phyloP scores from a whole-genome alignment of 305 asterid genomes.

The Striga hermonthica region DNA sequence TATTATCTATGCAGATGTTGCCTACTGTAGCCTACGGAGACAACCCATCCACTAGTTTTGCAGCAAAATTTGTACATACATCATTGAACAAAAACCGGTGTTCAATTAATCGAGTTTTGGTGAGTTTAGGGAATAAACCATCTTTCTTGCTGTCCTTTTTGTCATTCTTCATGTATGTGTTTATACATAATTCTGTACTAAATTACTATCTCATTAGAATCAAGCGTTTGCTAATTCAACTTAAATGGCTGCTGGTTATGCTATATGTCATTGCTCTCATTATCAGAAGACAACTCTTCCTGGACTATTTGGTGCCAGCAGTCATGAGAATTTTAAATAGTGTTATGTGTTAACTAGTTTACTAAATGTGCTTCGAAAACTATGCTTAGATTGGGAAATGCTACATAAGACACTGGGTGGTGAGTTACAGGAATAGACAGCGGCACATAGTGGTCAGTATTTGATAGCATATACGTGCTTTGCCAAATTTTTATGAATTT shows the following conservation, averaged over 20 bases:
- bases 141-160: slow-evolving; percentile 28
- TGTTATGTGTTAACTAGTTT: slow-evolving; percentile 19
- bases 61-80: slow-evolving; percentile 95
- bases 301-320: slow-evolving; percentile 6
- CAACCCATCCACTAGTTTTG: slow-evolving; percentile 93
- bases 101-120: slow-evolving; percentile 88
- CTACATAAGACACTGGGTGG: background rate
- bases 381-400: slow-evolving; percentile 10
- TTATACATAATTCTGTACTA: background rate
- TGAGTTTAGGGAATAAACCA: slow-evolving; percentile 43
- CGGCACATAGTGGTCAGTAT: slow-evolving; percentile 2
- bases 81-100: slow-evolving; percentile 93
- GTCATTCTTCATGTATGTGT: slow-evolving; percentile 14
- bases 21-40: slow-evolving; percentile 78
- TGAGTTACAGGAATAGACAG: background rate
- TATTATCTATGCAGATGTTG: slow-evolving; percentile 67
- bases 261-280: slow-evolving; percentile 7
- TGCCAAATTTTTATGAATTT: background rate
- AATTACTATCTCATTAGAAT: slow-evolving; percentile 2
- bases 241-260: slow-evolving; percentile 20
- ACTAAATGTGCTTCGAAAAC: background rate
- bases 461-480: slow-evolving; percentile 20
- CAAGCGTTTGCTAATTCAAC: slow-evolving; percentile 15
- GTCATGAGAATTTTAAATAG: slow-evolving; percentile 9
- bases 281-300: slow-evolving; percentile 3